phyloP scores from a whole-genome alignment of 257 asterid genomes.

The Leonotis leonurus region DNA sequence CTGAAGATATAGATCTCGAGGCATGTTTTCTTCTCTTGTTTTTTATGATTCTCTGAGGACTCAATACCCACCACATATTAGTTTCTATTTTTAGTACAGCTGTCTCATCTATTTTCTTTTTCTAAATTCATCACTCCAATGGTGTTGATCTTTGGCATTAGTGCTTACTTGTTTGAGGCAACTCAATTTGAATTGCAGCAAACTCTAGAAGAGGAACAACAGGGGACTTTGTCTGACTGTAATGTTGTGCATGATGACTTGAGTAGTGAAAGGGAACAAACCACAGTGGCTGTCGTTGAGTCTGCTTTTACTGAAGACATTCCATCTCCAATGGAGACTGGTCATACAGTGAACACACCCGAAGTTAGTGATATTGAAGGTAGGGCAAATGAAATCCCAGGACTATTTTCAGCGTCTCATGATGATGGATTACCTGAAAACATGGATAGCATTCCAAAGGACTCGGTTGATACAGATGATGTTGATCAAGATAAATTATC shows the following conservation, averaged over 20 bases:
- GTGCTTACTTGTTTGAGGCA: constrained; percentile 6
- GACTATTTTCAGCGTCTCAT: constrained; percentile 49
- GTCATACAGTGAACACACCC: constrained; percentile 26
- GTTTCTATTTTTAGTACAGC: neutral
- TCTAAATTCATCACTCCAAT: neutral
- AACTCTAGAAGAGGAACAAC: constrained; percentile 41
- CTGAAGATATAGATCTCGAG: constrained; percentile 47
- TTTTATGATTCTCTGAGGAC: neutral
- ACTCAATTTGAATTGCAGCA: constrained; percentile 37
- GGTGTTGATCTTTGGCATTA: constrained; percentile 1
- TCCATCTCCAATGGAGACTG: constrained; percentile 41
- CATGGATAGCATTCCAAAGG: constrained; percentile 29
- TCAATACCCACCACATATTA: neutral
- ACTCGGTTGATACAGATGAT: constrained; percentile 48
- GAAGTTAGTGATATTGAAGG: constrained; percentile 39
- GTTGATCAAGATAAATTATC: constrained; percentile 41
- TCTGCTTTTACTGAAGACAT: constrained; percentile 34
- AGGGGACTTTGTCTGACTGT: constrained; percentile 25
- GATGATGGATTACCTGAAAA: constrained; percentile 36
- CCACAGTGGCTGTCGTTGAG: constrained; percentile 27
- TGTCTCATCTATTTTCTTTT: constrained; percentile 1
- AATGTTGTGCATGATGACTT: constrained; percentile 33
- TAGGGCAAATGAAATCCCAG: constrained; percentile 65
- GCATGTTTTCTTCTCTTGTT: constrained; percentile 31
- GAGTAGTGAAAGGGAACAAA: constrained; percentile 35